Conservation (phyloP, 805 yeast species). For the Clavispora fructus region DNA sequence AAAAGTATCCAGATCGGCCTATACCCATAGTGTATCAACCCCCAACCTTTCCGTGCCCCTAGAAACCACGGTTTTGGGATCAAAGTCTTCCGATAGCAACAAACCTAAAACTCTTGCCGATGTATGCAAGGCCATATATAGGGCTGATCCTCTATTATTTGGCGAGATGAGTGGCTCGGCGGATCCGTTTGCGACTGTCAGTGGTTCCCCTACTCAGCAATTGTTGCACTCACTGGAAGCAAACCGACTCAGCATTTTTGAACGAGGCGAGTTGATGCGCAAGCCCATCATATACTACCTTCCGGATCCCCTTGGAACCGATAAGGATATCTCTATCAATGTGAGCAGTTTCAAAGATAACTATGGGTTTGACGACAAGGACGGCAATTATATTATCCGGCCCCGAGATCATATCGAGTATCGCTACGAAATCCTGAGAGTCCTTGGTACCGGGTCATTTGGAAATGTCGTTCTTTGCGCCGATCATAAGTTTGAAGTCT, state of each 20-base stretch:
- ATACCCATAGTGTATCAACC: not conserved
- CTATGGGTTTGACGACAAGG: conserved; percentile 68
- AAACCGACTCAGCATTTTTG: conserved; percentile 44
- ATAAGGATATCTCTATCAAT: conserved; percentile 19
- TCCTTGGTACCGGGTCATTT: conserved; percentile 76
- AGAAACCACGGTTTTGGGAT: not conserved
- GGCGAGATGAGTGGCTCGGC: conserved; percentile 7
- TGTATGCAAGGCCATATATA: conserved; percentile 19
- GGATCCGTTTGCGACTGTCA: conserved; percentile 1
- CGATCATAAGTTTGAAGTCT: conserved; percentile 50
- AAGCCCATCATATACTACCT: conserved; percentile 45
- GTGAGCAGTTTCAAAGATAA: conserved; percentile 39
- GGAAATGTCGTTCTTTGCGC: conserved; percentile 69
- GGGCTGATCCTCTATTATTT: conserved; percentile 26
- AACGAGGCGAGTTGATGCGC: conserved; percentile 55
- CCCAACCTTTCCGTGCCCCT: not conserved
- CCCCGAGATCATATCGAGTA: conserved; percentile 71
- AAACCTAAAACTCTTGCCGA: conserved; percentile 14
- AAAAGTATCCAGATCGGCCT: not conserved
- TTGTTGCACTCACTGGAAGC: not conserved
- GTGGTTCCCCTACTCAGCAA: conserved; percentile 2
- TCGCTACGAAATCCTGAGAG: conserved; percentile 56
- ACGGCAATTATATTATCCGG: conserved; percentile 54
- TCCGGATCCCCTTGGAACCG: conserved; percentile 27
- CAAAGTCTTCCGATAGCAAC: not conserved